A percentile compares a stretch with the other conserved stretches of the same genome.
phyloP scores from a whole-genome alignment of 1,139 yeast genomes.

The Ogataea hybrid region DNA sequence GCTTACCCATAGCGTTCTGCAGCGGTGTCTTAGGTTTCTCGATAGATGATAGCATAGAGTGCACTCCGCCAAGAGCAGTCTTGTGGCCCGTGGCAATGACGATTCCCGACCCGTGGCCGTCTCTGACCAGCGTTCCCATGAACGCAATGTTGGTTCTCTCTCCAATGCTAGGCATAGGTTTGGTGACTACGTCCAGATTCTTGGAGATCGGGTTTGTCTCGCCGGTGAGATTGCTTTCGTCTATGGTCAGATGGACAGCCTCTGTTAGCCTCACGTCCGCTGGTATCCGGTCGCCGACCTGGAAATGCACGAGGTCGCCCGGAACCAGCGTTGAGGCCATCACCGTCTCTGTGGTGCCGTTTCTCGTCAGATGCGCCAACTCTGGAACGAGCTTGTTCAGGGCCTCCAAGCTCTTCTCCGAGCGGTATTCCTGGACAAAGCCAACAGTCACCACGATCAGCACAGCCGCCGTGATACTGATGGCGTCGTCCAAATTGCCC shows the following conservation, averaged over 20 bases:
- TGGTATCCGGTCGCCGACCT: conserved; percentile 93
- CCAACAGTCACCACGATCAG: conserved; percentile 92
- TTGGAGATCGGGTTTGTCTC: conserved; percentile 87
- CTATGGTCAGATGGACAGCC: conserved; percentile 75
- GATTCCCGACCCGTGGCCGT: conserved; percentile 89
- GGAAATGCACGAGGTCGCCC: conserved; percentile 85
- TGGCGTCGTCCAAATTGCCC: conserved; percentile 93
- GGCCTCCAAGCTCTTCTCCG: conserved; percentile 91
- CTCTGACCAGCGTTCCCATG: conserved; percentile 95
- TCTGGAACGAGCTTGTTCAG: conserved; percentile 91
- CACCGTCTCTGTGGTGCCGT: conserved; percentile 70
- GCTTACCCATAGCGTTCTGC: conserved; percentile 89
- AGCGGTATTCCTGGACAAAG: conserved; percentile 91
- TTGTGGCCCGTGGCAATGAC: conserved; percentile 87
- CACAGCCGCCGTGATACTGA: conserved; percentile 85
- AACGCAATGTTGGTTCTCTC: conserved; percentile 77
- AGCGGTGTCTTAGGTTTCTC: conserved; percentile 96
- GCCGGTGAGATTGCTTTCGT: conserved; percentile 92
- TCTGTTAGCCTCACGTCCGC: conserved; percentile 84
- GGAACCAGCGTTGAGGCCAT: conserved; percentile 87
- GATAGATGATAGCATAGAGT: conserved; percentile 89
- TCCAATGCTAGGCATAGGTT: conserved; percentile 33
- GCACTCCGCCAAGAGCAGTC: conserved; percentile 86
- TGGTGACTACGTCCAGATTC: conserved; percentile 34
- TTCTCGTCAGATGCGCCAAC: conserved; percentile 84